These are phyloP conservation scores for Biscutella auriculata DNA, from an alignment of 441 rosid species.

Conservation along the genomic window DNA sequence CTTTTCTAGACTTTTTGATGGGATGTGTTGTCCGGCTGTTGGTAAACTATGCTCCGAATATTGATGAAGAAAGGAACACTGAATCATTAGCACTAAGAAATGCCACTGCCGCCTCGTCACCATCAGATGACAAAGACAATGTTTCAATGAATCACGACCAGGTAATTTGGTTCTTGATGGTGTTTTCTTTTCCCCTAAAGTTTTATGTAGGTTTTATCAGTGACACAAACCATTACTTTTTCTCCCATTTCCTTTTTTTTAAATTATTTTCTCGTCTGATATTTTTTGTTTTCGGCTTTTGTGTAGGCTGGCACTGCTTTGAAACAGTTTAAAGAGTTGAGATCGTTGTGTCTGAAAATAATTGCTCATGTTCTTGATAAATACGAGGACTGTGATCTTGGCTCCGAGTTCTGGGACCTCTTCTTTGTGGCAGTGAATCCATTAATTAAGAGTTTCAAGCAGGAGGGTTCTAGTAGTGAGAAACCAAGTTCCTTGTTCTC, in stretches of 20 bases:
- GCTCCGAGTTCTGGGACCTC: slow-evolving; percentile 70
- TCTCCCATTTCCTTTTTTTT: background rate
- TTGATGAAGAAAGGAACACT: slow-evolving; percentile 29
- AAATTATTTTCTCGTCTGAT: background rate
- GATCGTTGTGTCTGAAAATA: slow-evolving; percentile 77
- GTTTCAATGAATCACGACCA: slow-evolving; percentile 20
- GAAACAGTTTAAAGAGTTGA: slow-evolving; percentile 69
- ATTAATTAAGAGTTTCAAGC: slow-evolving; percentile 66
- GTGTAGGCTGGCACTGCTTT: slow-evolving; percentile 43
- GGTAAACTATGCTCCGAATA: slow-evolving; percentile 40
- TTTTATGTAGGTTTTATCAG: background rate
- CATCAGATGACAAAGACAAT: slow-evolving; percentile 24
- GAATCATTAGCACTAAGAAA: slow-evolving; percentile 23
- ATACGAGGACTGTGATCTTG: slow-evolving; percentile 74
- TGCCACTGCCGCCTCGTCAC: slow-evolving; percentile 13
- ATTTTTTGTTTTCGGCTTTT: background rate
- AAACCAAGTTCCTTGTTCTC: slow-evolving; percentile 87
- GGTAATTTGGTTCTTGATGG: slow-evolving; percentile 32
- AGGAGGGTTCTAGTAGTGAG: slow-evolving; percentile 92
- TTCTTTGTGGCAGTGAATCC: slow-evolving; percentile 70
- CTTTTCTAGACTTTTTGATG: slow-evolving; percentile 73
- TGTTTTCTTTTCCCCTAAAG: background rate
- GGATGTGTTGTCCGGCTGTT: slow-evolving; percentile 76
- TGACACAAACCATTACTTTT: background rate
- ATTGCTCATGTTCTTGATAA: slow-evolving; percentile 62